Base-by-base conservation (phyloP, 2,329 filamentous ascomycete species). In the Ophiostoma angusticollis region DNA sequence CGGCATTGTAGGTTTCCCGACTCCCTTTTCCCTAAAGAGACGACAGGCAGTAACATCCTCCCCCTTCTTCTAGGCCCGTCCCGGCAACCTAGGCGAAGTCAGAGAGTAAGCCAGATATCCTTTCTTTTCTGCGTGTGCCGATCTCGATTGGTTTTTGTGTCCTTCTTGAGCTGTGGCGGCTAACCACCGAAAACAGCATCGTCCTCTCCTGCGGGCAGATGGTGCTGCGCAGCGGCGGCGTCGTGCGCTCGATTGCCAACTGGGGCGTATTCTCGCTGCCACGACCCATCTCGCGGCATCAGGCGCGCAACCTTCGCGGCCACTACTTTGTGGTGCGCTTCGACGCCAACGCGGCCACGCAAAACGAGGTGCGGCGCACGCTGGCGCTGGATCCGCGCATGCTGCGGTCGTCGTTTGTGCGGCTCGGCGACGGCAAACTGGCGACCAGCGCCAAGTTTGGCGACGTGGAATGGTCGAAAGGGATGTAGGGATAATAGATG, bases 311-410 rank as follows among this genome's bases (percentile, higher is more conserved):
- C 70, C 74, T 74, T 48, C 73, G 78, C 50, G 91, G 91, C 40
- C 87, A 96, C 67, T 93, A 98, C 71, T 98, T 98, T 61, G 82
- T 93, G 55, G 84, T 98, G 82, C 84, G 91, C 52, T 98, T 94
- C 68, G 91, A 98, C 59, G 66, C 80, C 41, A 81, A 78, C 43
- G 64, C 78, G 7, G 60, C 67, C 36, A 79, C 83, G 7, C 89
- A 96, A 61, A 65, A 82, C 48, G 68, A 77, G 31, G 72, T 98
- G 29, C 72, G 80, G 45, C 71, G 70, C 44, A 89, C 83, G 14
- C 69, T 98, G 49, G 72, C 75, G 36, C 68, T 93, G 49, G 91
- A 98, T 63, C 89, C 91, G 29, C 71, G 91, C 41, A 83, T 96
- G 75, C 82, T 98, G 47, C 76, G 86, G 43, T 80, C 87, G 52